phyloP scores from a whole-genome alignment of 805 yeast species.

The Cyberlindnera veronae region DNA sequence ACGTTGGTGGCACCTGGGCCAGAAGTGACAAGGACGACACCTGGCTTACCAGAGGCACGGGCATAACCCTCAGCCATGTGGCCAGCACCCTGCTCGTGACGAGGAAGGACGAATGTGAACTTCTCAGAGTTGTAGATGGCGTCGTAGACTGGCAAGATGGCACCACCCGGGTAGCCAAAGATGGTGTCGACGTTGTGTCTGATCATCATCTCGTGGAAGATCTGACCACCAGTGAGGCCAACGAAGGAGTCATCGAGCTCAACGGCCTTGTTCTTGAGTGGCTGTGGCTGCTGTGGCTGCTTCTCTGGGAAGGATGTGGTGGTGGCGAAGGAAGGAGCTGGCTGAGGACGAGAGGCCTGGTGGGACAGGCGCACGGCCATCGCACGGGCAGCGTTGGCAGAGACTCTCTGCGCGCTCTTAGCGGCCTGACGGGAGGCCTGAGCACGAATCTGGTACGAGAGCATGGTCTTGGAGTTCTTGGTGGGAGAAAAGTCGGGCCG shows the following conservation, averaged over 20 bases:
- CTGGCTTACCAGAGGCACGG: slow-evolving; percentile 91
- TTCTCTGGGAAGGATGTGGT: slow-evolving; percentile 11
- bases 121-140: slow-evolving; percentile 90
- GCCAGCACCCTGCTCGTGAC: slow-evolving; percentile 99
- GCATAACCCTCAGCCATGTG: slow-evolving; percentile 99
- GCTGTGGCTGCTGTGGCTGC: slow-evolving; percentile 4
- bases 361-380: slow-evolving; percentile 12
- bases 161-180: slow-evolving; percentile 99
- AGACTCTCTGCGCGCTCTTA: slow-evolving; percentile 9
- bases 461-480: slow-evolving; percentile 7
- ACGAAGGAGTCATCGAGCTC: slow-evolving; percentile 81
- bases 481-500: background rate
- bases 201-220: slow-evolving; percentile 98
- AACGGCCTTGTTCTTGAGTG: slow-evolving; percentile 7
- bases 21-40: slow-evolving; percentile 96
- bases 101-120: slow-evolving; percentile 87
- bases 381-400: slow-evolving; percentile 12
- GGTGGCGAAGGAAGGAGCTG: slow-evolving; percentile 28
- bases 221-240: slow-evolving; percentile 97
- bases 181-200: slow-evolving; percentile 94
- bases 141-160: slow-evolving; percentile 95
- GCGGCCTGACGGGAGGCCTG: slow-evolving; percentile 20
- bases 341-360: slow-evolving; percentile 23
- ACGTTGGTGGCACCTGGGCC: slow-evolving; percentile 99
- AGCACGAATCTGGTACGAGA: slow-evolving; percentile 20